phyloP scores from a whole-genome alignment of 73 alveolate species.

The Vitrella brassicaformis region DNA sequence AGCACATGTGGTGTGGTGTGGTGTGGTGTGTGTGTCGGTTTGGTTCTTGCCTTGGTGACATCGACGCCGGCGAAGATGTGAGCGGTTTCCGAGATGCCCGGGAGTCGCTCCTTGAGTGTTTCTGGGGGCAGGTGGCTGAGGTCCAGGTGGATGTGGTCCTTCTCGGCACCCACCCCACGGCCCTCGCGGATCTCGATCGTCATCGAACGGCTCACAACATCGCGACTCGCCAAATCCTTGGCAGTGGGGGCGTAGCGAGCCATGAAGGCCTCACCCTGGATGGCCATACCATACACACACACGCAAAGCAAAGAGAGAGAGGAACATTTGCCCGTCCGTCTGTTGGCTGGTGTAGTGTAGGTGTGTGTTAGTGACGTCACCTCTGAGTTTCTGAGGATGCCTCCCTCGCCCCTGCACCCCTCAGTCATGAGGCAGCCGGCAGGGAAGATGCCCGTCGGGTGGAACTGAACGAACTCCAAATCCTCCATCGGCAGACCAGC shows the following conservation, averaged over 20 bases:
- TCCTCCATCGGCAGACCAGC: slow-evolving; percentile 84
- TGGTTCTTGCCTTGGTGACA: slow-evolving; percentile 73
- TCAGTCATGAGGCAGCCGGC: slow-evolving; percentile 91
- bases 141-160: slow-evolving; percentile 81
- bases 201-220: slow-evolving; percentile 90
- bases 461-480: slow-evolving; percentile 86
- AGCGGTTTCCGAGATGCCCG: slow-evolving; percentile 90
- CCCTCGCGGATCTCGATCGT: slow-evolving; percentile 83
- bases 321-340: no score
- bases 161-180: slow-evolving; percentile 76
- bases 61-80: slow-evolving; percentile 92
- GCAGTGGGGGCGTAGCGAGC: slow-evolving; percentile 73
- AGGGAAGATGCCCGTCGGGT: slow-evolving; percentile 93
- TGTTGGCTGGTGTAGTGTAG: no score
- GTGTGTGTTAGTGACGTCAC: no score
- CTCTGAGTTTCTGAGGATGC: slow-evolving; percentile 64
- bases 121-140: slow-evolving; percentile 83
- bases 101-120: slow-evolving; percentile 75
- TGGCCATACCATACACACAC: no score
- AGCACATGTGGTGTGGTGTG: no score
- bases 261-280: slow-evolving; percentile 40
- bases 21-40: no score
- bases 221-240: slow-evolving; percentile 90
- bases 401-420: slow-evolving; percentile 97
- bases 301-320: no score